Base-by-base conservation (phyloP, 805 yeast genomes). In the Cyberlindnera americana region DNA sequence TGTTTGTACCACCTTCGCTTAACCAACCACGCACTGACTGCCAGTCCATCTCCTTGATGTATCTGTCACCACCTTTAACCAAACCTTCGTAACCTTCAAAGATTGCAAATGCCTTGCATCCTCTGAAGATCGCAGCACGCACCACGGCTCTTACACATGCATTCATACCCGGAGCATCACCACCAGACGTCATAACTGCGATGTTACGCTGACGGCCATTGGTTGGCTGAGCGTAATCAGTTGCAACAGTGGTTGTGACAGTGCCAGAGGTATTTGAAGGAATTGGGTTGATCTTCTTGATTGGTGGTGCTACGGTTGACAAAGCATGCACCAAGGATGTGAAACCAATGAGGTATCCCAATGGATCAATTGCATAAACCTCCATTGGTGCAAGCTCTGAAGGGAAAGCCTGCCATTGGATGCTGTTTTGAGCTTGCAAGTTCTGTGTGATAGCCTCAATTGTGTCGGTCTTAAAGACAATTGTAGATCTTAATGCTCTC, bases 131-230 rank as follows among this genome's bases (percentile, higher is more conserved):
- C 46, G 95, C 96, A 2, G 96, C 78, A 53, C 99, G 76, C 8
- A 91, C 96, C 43, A 93, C 95, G 1, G 98, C 95, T 47, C 99
- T 75, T 8, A 93, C 99, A 19, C 82, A 86, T 5, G 97, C 91
- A 64, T 89, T 88, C 99, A 93, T 93, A 55, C 99, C 99, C 19
- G 95, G 99, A 38, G 98, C 85, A 61, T 93, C 99, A 65, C 99
- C 99, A 53, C 99, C 99, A 1, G 96, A 87, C 5, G 98, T 93
- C 91, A 93, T 89, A 37, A 93, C 93, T 4, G 95, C 99, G 48
- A 93, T 86, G 50, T 79, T 77, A 22, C 35, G 35, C 28, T 33
- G 35, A 11, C 18, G 25, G n/a, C 29, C 29, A 23, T 3, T 22
- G 16, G 13, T 17, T 11, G 22, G 19, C 5, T 40, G 32, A 25